Percentiles rank a stretch among this genome's conserved stretches.
These are phyloP conservation scores for Metschnikowia chrysomelidarum DNA, from an alignment of 805 yeast species.

Conservation along the genomic window DNA sequence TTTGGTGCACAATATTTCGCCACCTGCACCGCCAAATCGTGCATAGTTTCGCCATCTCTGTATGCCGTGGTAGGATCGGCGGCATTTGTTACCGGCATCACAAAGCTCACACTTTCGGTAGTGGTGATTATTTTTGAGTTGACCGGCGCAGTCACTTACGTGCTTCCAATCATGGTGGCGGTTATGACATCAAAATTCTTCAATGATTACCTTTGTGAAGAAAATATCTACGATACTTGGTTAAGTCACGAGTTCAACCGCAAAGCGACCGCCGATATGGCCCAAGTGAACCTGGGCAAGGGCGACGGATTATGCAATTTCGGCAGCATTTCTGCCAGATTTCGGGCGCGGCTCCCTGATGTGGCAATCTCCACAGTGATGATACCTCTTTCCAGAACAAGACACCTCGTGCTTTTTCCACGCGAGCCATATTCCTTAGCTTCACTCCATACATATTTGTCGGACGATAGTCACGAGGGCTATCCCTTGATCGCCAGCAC, in stretches of 20 bases:
- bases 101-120: constrained; percentile 74
- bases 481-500: constrained; percentile 35
- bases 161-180: constrained; percentile 81
- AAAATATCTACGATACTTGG: constrained; percentile 63
- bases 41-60: constrained; percentile 79
- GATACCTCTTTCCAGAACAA: constrained; percentile 29
- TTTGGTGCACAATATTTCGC: constrained; percentile 30
- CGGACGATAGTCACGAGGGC: constrained; percentile 41
- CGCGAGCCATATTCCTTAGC: constrained; percentile 24
- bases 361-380: constrained; percentile 26
- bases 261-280: background rate
- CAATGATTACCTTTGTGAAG: constrained; percentile 58
- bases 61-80: constrained; percentile 91
- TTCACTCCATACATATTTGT: constrained; percentile 20
- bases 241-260: constrained; percentile 31
- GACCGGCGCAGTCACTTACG: constrained; percentile 83
- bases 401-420: constrained; percentile 30
- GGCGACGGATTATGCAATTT: constrained; percentile 39
- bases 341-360: constrained; percentile 35
- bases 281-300: constrained; percentile 31
- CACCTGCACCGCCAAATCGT: constrained; percentile 41
- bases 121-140: constrained; percentile 81
- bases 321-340: constrained; percentile 26
- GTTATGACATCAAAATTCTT: constrained; percentile 73
- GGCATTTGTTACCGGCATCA: constrained; percentile 74